A percentile compares a stretch with the other conserved stretches of the same genome.
phyloP scores from a whole-genome alignment of 2,329 filamentous ascomycete species.

The Sarocladium strictum region DNA sequence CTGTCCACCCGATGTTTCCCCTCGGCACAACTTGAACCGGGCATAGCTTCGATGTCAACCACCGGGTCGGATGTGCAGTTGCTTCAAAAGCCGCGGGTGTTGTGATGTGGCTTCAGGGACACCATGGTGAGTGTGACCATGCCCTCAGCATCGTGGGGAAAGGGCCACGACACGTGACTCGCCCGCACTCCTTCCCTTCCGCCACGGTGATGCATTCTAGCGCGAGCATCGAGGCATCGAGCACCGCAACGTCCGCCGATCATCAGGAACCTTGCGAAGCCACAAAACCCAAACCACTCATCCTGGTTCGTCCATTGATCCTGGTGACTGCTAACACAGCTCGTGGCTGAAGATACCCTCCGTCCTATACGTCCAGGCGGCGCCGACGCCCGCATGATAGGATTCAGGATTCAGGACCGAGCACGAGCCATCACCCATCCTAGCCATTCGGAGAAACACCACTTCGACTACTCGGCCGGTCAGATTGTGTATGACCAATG shows the following conservation, averaged over 20 bases:
- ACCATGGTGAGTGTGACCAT: no score
- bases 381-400: neutral
- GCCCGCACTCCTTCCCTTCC: neutral
- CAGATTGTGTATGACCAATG: neutral
- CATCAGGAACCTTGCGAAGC: neutral
- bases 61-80: no score
- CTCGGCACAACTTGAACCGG: neutral
- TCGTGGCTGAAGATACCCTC: neutral
- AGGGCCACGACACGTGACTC: neutral
- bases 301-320: no score
- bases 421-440: neutral
- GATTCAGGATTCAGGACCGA: neutral
- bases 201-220: no score
- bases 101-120: neutral
- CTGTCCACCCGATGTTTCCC: neutral
- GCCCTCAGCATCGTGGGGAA: neutral
- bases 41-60: neutral
- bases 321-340: neutral
- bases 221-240: neutral
- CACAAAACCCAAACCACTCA: neutral
- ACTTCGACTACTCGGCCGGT: constrained; percentile 2
- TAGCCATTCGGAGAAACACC: neutral
- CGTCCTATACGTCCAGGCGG: neutral
- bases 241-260: neutral
- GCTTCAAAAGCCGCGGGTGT: no score